Percentiles rank a stretch among this genome's conserved stretches.
phyloP scores from a whole-genome alignment of 164 flowering plant genomes.

The Piper longum region DNA sequence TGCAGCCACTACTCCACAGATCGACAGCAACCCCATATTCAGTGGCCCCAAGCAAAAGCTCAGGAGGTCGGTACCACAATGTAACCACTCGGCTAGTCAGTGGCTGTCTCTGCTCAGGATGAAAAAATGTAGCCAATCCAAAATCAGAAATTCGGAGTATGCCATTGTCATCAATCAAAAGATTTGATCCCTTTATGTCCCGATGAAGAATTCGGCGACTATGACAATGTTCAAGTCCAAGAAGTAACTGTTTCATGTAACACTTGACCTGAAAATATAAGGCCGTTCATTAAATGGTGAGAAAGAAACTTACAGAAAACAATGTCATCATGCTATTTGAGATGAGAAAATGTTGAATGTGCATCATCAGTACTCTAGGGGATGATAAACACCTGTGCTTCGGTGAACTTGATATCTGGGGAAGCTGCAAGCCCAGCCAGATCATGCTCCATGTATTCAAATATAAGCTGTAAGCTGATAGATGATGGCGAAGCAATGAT shows the following conservation, averaged over 20 bases:
- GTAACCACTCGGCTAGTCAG: slow-evolving; percentile 89
- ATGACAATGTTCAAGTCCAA: slow-evolving; percentile 85
- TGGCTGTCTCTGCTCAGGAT: slow-evolving; percentile 47
- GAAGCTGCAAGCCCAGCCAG: slow-evolving; percentile 70
- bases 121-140: slow-evolving; percentile 66
- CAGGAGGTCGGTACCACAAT: slow-evolving; percentile 90
- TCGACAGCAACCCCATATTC: slow-evolving; percentile 77
- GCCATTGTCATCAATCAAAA: slow-evolving; percentile 58
- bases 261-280: slow-evolving; percentile 57
- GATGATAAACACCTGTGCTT: slow-evolving; percentile 45
- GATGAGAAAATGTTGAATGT: background rate
- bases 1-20: slow-evolving; percentile 88
- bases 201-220: slow-evolving; percentile 73
- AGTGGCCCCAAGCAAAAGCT: slow-evolving; percentile 85
- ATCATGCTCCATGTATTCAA: slow-evolving; percentile 92
- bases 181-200: slow-evolving; percentile 87
- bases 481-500: slow-evolving; percentile 59
- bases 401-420: slow-evolving; percentile 51
- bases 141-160: slow-evolving; percentile 75
- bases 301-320: background rate
- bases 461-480: slow-evolving; percentile 63
- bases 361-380: background rate
- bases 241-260: slow-evolving; percentile 71
- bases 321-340: background rate
- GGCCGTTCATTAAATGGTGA: background rate